phyloP scores from a whole-genome alignment of 2,329 filamentous ascomycete genomes.

The Botrytis paeoniae region DNA sequence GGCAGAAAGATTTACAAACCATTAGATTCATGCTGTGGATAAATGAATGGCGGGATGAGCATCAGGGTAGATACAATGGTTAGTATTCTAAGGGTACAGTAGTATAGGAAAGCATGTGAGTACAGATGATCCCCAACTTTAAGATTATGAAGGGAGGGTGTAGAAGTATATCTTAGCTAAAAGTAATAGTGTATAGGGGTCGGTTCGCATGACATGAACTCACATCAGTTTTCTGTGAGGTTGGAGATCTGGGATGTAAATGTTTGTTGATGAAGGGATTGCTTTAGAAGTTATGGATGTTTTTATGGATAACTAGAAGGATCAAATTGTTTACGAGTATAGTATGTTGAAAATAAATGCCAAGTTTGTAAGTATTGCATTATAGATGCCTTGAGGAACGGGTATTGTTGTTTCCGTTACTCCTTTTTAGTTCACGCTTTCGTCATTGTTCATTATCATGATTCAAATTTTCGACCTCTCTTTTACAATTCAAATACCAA shows the following conservation, averaged over 20 bases:
- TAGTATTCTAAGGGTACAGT: background rate
- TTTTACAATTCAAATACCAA: background rate
- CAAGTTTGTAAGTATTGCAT: too few relatives aligned
- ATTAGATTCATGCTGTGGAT: background rate
- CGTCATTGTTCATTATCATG: background rate
- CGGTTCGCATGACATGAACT: background rate
- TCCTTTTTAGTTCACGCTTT: background rate
- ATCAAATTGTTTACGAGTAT: too few relatives aligned
- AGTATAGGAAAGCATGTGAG: accelerated
- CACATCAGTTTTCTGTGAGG: background rate
- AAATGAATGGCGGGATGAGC: too few relatives aligned
- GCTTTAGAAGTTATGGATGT: background rate
- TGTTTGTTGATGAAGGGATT: background rate
- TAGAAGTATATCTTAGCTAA: background rate
- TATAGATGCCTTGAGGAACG: too few relatives aligned
- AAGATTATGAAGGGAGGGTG: background rate
- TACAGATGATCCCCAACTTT: background rate
- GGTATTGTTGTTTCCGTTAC: too few relatives aligned
- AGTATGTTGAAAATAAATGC: too few relatives aligned
- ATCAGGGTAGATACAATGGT: too few relatives aligned
- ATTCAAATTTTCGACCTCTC: background rate
- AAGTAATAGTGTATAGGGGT: background rate
- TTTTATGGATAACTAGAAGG: background rate
- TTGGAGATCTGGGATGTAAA: background rate
- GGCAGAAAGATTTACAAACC: background rate